Evolutionary conservation across 768 basidiomycete species (phyloP).

Genomic region (Suillus paluster): DNA sequence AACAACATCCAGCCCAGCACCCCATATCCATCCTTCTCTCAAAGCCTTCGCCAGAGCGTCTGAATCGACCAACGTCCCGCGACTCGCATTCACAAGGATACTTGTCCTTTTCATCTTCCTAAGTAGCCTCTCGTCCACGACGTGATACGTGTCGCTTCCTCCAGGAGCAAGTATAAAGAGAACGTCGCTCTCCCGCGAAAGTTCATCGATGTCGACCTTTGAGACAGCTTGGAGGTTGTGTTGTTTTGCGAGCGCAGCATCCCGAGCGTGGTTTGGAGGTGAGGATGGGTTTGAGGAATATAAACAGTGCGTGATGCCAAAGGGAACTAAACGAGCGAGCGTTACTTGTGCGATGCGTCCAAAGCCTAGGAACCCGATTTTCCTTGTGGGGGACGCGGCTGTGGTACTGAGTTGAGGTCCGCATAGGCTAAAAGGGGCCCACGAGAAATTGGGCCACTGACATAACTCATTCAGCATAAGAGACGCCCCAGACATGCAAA

Average conservation of each 20-base stretch:
- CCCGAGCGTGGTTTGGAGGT: slow-evolving; percentile 42
- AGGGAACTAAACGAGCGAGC: slow-evolving; percentile 76
- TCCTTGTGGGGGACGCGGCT: slow-evolving; percentile 54
- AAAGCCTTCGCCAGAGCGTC: slow-evolving; percentile 86
- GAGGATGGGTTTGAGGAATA: slow-evolving; percentile 68
- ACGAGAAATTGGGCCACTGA: slow-evolving; percentile 81
- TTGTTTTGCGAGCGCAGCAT: slow-evolving; percentile 43
- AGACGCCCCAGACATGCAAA: too few species aligned
- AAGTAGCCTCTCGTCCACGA: slow-evolving; percentile 77
- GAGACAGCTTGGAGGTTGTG: slow-evolving; percentile 44
- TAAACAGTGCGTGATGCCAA: slow-evolving; percentile 76
- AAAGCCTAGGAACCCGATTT: slow-evolving; percentile 91
- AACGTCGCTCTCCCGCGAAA: slow-evolving; percentile 83
- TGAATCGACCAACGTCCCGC: slow-evolving; percentile 90
- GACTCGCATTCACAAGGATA: slow-evolving; percentile 82
- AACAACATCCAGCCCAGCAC: slow-evolving; percentile 92
- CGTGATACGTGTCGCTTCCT: slow-evolving; percentile 67
- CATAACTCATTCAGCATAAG: background rate
- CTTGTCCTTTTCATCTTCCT: slow-evolving; percentile 83
- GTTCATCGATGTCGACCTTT: slow-evolving; percentile 63
- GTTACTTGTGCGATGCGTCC: slow-evolving; percentile 92
- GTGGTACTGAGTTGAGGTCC: slow-evolving; percentile 79
- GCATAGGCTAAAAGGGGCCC: slow-evolving; percentile 85
- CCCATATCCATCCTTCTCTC: slow-evolving; percentile 80
- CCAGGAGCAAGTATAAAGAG: slow-evolving; percentile 85